phyloP scores from a whole-genome alignment of 2,329 filamentous ascomycete genomes.

The Sclerotinia sclerotiorum region DNA sequence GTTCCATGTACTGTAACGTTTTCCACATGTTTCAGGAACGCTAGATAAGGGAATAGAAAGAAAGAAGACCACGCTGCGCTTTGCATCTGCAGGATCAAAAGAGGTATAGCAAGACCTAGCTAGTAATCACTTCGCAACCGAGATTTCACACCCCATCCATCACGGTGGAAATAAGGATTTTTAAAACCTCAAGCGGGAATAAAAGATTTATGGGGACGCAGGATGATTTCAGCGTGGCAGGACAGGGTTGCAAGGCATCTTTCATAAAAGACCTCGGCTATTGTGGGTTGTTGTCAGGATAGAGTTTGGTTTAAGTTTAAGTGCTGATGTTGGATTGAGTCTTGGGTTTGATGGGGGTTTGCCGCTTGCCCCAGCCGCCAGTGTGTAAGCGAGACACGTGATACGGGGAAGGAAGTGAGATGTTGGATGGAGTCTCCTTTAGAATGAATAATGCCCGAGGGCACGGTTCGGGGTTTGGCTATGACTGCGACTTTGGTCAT shows the following conservation, averaged over 20 bases:
- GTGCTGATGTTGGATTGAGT: neutral
- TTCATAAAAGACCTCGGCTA: neutral
- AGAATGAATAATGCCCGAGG: neutral
- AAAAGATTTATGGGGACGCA: neutral
- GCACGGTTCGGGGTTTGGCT: neutral
- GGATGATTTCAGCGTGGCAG: neutral
- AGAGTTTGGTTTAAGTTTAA: neutral
- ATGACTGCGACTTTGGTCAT: neutral
- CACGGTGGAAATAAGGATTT: neutral
- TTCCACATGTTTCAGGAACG: neutral
- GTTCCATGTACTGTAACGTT: neutral
- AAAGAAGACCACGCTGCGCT: neutral
- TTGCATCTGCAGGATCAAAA: neutral
- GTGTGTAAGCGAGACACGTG: slow-evolving; percentile 6
- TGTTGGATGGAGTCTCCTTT: neutral
- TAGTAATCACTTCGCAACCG: neutral
- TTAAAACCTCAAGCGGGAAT: neutral
- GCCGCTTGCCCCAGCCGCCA: neutral
- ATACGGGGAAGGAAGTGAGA: neutral
- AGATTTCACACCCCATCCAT: neutral
- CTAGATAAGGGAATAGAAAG: neutral
- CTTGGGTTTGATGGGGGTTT: too few species aligned
- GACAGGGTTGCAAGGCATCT: neutral
- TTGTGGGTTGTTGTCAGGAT: neutral
- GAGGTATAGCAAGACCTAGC: neutral